These are phyloP conservation scores for Aegilops bicornis DNA, from an alignment of 176 grass and related monocot genomes.

Conservation along the genomic window DNA sequence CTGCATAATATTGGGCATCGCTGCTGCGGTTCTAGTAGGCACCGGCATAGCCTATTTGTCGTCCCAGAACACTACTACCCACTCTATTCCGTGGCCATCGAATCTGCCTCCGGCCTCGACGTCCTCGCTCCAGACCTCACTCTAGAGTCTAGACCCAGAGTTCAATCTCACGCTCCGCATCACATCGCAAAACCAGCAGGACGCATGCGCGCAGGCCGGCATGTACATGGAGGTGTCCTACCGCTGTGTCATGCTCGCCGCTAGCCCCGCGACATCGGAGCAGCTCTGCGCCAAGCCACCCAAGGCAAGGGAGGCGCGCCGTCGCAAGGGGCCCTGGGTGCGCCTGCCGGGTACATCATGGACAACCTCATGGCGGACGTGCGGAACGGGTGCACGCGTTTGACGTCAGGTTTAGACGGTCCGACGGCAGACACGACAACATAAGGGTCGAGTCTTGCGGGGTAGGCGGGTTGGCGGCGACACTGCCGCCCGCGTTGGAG, in stretches of 20 bases:
- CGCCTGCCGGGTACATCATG: neutral
- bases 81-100: neutral
- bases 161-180: neutral
- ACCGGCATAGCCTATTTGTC: too few species aligned
- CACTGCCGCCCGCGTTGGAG: neutral
- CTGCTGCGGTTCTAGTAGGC: too few species aligned
- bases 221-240: neutral
- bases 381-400: neutral
- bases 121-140: neutral
- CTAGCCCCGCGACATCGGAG: neutral
- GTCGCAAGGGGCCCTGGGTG: neutral
- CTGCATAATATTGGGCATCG: too few species aligned
- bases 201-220: neutral
- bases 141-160: neutral
- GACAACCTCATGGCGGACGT: neutral
- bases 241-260: neutral
- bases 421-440: neutral
- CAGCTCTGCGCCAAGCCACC: neutral
- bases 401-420: neutral
- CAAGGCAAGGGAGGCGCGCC: neutral
- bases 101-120: neutral
- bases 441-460: neutral
- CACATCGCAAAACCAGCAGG: neutral
- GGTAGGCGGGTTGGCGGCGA: neutral
- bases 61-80: too few species aligned